Evolutionary conservation across 2,329 filamentous ascomycete species (phyloP), one percentile per base, ranked within the genome.

Genomic region (Sodiomyces alkalinus): DNA sequence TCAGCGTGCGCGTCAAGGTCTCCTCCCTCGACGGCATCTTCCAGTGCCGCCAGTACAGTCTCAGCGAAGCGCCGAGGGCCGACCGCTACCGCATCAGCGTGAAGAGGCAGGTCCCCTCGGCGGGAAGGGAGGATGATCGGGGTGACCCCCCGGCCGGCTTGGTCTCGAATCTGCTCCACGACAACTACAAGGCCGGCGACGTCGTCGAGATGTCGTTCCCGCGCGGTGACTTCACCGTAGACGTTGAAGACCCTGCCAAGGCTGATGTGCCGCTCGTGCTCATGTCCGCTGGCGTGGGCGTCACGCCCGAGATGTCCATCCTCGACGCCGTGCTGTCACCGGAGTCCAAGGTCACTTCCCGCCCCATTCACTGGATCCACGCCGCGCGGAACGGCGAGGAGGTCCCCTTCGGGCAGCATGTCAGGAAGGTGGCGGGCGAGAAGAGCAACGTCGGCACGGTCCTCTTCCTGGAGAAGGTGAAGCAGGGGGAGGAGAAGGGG

Each of bases 31-130:
- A 27, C 17, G 65, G 67, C n/a, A 61, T 75, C 39, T 53, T 62
- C 33, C 81, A 87, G 50, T 70, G 72, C 32, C 58, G 80, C 31
- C 80, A 87, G 56, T 87, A 83, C 56, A 80, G 73, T 26, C 58
- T 87, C 31, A 78, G 70, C 42, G 72, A 80, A 40, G 60, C 54
- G 3, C 58, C 61, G 4, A 38, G 39, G 15, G 40, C 39, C n/a
- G 58, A 62, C 26, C 65, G 72, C 49, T 81, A 81, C 52, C 68
- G 80, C 30, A 73, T 87, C 53, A 79, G 69, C 39, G 73, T 87
- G 35, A 86, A 85, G 62, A 66, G 58, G 32, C 77, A 70, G 37
- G 27, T 45, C 10, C 41, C 44, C 18, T 32, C 42, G 17, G 39
- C 41, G 4, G 32, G 41, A 3, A 7, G 38, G 8, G 47, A 53